Conservation (phyloP, 23 red algal species). For the Gracilaria gracilis region DNA sequence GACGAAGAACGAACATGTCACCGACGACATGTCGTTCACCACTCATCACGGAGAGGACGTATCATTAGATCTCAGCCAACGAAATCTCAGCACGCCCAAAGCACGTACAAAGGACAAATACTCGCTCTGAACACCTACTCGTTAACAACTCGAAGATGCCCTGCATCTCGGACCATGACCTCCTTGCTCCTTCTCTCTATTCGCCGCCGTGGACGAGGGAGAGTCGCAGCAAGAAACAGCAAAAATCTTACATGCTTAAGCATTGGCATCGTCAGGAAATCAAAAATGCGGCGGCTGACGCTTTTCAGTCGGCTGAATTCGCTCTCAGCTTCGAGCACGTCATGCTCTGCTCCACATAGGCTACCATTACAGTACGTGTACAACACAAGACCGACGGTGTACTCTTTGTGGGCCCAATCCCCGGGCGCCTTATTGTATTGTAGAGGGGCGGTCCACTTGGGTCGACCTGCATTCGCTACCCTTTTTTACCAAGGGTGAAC, state of each 20-base stretch:
- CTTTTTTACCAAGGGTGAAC: too few species aligned
- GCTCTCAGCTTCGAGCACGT: background rate
- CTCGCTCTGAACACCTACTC: background rate
- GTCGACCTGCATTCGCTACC: too few species aligned
- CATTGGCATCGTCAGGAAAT: background rate
- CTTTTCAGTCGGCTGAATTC: background rate
- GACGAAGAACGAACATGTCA: background rate
- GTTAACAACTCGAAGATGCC: too few species aligned
- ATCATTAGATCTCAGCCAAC: background rate
- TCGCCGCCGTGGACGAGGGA: too few species aligned
- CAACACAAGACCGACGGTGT: background rate
- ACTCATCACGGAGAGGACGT: background rate
- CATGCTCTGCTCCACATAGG: background rate
- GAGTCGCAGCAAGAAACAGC: too few species aligned
- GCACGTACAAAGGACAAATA: background rate
- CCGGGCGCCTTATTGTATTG: too few species aligned
- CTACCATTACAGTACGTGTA: background rate
- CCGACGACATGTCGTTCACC: background rate
- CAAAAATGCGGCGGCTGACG: background rate
- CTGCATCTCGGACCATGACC: background rate
- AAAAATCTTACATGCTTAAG: background rate
- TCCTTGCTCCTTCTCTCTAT: too few species aligned
- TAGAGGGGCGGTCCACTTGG: too few species aligned
- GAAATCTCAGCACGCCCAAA: background rate
- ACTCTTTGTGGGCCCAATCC: too few species aligned